Percentiles rank a stretch among this genome's conserved stretches.
These are phyloP conservation scores for Schwanniomyces etchellsii DNA, from an alignment of 1,139 yeast species.

Conservation along the genomic window DNA sequence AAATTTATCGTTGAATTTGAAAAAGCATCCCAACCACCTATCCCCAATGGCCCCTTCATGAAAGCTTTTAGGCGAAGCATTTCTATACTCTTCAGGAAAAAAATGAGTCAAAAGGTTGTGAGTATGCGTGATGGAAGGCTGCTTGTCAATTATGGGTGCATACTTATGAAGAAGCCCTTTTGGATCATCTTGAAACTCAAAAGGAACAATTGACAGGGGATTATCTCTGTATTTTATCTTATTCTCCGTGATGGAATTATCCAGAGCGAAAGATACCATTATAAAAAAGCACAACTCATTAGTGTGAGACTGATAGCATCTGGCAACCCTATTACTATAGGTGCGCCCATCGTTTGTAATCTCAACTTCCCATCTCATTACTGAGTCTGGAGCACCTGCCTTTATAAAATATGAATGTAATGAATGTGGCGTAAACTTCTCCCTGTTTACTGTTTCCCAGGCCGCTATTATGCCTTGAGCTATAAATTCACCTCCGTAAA, in stretches of 20 bases:
- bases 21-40: slow-evolving; percentile 28
- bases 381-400: slow-evolving; percentile 27
- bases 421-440: slow-evolving; percentile 32
- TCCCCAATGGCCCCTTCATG: slow-evolving; percentile 19
- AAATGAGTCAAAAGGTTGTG: slow-evolving; percentile 27
- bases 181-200: slow-evolving; percentile 27
- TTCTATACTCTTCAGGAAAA: slow-evolving; percentile 10
- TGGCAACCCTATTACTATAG: slow-evolving; percentile 30
- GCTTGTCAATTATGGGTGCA: slow-evolving; percentile 21
- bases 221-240: slow-evolving; percentile 10
- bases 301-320: slow-evolving; percentile 28
- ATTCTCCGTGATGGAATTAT: slow-evolving; percentile 18
- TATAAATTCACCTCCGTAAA: slow-evolving; percentile 38
- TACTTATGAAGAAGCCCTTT: slow-evolving; percentile 27
- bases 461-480: slow-evolving; percentile 32
- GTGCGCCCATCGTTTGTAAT: slow-evolving; percentile 29
- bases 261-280: slow-evolving; percentile 30
- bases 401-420: slow-evolving; percentile 36
- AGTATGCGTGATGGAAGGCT: slow-evolving; percentile 23
- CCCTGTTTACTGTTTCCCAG: slow-evolving; percentile 26
- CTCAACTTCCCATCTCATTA: slow-evolving; percentile 31
- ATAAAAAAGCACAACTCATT: slow-evolving; percentile 26
- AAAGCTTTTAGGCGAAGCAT: slow-evolving; percentile 11
- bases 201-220: slow-evolving; percentile 16
- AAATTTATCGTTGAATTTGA: slow-evolving; percentile 26